phyloP scores from a whole-genome alignment of 1,284 basidiomycete species.

The Austropuccinia psidii region DNA sequence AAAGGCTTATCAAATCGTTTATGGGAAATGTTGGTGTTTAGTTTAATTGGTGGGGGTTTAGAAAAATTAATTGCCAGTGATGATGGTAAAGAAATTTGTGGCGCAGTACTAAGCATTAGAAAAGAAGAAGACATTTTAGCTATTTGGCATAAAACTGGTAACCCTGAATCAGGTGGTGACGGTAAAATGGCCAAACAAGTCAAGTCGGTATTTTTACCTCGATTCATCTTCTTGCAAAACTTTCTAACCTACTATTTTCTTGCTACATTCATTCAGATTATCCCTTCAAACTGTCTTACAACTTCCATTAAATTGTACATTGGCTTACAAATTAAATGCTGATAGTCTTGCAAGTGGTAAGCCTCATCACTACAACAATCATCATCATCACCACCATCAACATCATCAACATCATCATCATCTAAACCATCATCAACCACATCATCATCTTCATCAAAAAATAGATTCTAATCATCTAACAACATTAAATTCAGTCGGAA shows the following conservation, averaged over 20 bases:
- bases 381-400: not conserved
- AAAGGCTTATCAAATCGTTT: conserved; percentile 71
- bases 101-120: conserved; percentile 71
- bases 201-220: not conserved
- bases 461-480: no score
- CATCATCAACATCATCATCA: not conserved
- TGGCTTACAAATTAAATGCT: conserved; percentile 35
- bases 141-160: conserved; percentile 66
- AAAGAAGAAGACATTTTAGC: conserved; percentile 74
- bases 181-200: conserved; percentile 34
- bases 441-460: not conserved
- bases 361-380: not conserved
- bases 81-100: conserved; percentile 53
- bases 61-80: conserved; percentile 65
- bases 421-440: not conserved
- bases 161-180: conserved; percentile 53
- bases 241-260: not conserved
- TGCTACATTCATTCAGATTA: not conserved
- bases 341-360: conserved; percentile 6
- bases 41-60: conserved; percentile 58
- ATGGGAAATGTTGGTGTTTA: conserved; percentile 72
- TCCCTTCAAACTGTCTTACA: conserved; percentile 29
- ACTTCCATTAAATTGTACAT: conserved; percentile 14
- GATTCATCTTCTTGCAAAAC: not conserved
- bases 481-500: no score